phyloP scores from a whole-genome alignment of 1,284 basidiomycete species.

The Rhizopogon hawkerae region DNA sequence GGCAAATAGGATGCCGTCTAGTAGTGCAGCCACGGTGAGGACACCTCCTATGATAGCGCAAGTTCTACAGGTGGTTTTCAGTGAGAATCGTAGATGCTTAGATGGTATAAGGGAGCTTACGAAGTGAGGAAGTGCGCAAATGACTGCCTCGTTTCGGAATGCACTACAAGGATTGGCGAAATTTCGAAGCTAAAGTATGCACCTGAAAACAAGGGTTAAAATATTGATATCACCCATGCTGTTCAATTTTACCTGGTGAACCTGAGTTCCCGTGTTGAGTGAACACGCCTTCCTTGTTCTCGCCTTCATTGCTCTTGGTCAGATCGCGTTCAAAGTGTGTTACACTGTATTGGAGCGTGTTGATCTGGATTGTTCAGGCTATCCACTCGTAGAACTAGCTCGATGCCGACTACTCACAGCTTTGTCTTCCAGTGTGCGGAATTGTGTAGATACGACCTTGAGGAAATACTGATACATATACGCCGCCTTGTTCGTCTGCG shows the following conservation, averaged over 20 bases:
- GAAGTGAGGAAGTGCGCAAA: slow-evolving; percentile 97
- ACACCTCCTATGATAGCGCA: slow-evolving; percentile 98
- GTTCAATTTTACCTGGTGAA: slow-evolving; percentile 48
- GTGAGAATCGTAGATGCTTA: slow-evolving; percentile 1
- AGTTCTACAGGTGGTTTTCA: slow-evolving; percentile 46
- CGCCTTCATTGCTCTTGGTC: slow-evolving; percentile 46
- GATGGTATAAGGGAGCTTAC: slow-evolving; percentile 36
- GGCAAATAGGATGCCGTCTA: slow-evolving; percentile 84
- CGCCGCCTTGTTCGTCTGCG: slow-evolving; percentile 56
- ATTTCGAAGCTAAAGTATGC: slow-evolving; percentile 98
- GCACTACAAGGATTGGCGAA: slow-evolving; percentile 90
- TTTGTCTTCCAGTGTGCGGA: slow-evolving; percentile 72
- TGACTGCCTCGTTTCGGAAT: slow-evolving; percentile 84
- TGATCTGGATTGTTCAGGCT: slow-evolving; percentile 38
- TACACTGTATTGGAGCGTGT: slow-evolving; percentile 87
- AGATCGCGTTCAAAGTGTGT: slow-evolving; percentile 96
- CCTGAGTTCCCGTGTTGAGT: slow-evolving; percentile 78
- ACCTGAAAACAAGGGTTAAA: slow-evolving; percentile 30
- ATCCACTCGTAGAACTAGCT: neutral
- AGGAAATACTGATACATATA: slow-evolving; percentile 98
- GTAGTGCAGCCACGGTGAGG: slow-evolving; percentile 86
- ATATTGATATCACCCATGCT: neutral
- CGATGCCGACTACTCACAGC: slow-evolving; percentile 38
- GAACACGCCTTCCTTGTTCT: slow-evolving; percentile 64
- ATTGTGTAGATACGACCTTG: slow-evolving; percentile 93